These are phyloP conservation scores for Pyrus betulifolia DNA, from an alignment of 306 rosid species.

Conservation along the genomic window DNA sequence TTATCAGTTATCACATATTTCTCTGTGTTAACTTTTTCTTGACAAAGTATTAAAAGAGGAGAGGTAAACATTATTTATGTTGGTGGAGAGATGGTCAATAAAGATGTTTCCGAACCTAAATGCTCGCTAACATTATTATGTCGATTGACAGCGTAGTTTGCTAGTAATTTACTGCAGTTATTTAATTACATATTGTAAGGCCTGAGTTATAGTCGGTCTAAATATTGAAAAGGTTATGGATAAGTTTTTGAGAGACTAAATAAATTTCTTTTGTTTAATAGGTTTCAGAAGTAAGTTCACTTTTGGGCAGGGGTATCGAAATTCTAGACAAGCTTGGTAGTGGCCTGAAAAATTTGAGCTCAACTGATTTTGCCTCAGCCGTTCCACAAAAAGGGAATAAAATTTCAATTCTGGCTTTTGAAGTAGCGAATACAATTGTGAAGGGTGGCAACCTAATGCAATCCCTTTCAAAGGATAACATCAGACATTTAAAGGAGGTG, in stretches of 20 bases:
- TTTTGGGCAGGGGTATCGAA: constrained; percentile 84
- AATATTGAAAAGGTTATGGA: constrained; percentile 36
- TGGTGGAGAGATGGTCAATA: too few relatives aligned
- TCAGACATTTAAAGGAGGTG: constrained; percentile 77
- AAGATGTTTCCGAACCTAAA: too few relatives aligned
- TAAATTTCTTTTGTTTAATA: constrained; percentile 16
- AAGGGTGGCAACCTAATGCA: constrained; percentile 93
- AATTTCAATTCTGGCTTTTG: constrained; percentile 90
- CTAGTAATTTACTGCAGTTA: too few relatives aligned
- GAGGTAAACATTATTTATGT: too few relatives aligned
- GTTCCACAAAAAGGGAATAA: constrained; percentile 73
- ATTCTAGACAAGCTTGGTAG: constrained; percentile 98
- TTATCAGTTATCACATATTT: not conserved
- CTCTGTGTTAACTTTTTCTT: too few relatives aligned
- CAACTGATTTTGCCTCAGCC: constrained; percentile 77
- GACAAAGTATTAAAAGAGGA: too few relatives aligned
- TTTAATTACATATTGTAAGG: too few relatives aligned
- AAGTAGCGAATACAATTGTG: constrained; percentile 94
- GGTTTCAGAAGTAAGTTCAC: constrained; percentile 94
- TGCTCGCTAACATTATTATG: too few relatives aligned
- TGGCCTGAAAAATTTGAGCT: constrained; percentile 81
- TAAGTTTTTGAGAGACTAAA: constrained; percentile 41
- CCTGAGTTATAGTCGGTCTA: not conserved
- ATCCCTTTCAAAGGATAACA: constrained; percentile 82
- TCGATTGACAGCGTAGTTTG: too few relatives aligned